Evolutionary conservation across 345 rosid genomes (phyloP), one percentile per base, ranked within the genome.

Genomic region (Camelina laxa): DNA sequence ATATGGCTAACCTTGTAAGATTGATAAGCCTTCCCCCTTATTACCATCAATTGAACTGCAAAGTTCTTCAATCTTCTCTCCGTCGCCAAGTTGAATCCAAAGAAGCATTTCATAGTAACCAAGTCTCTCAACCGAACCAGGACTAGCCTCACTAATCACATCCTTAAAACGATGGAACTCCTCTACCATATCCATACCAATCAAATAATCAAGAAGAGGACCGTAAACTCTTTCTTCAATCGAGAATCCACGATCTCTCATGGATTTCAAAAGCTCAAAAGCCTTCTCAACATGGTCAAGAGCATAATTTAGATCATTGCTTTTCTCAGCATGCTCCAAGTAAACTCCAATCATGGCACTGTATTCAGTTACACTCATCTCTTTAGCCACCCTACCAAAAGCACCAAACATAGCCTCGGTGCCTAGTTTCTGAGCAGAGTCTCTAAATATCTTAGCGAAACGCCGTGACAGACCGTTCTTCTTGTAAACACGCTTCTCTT

Each of bases 101-200:
- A 92, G 82, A 79, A 86, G 82, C 93, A 95, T 92, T 85, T 95
- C 97, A 73, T 92, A 92, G 83, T 87, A 92, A 31, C 96, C 93
- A 38, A 92, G 67, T 78, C 84, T 81, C 65, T 86, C 81, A 68
- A 30, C 67, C 7, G 81, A 69, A 41, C 75, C 41, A 10, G 80
- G 75, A 75, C 76, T 77, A 53, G 72, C 73, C 44, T 85, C 89
- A 65, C 67, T 73, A 70, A 90, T 75, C 8, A 76, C 38, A 54
- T 72, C 71, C 58, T 65, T 70, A 62, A 89, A 79, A 33, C 64
- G 63, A 53, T 79, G 60, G 21, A 95, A 95, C 59, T 90, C 96
- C 39, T 86, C 79, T 33, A 82, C 80, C 98, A 89, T 84, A 17
- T 87, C 82, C 88, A 64, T 87, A 47, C 82, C 85, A 66, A 89